Percentiles rank a stretch among this genome's conserved stretches.
Evolutionary conservation across 805 yeast species (phyloP).

Genomic region (Suhomyces xylopsoci): DNA sequence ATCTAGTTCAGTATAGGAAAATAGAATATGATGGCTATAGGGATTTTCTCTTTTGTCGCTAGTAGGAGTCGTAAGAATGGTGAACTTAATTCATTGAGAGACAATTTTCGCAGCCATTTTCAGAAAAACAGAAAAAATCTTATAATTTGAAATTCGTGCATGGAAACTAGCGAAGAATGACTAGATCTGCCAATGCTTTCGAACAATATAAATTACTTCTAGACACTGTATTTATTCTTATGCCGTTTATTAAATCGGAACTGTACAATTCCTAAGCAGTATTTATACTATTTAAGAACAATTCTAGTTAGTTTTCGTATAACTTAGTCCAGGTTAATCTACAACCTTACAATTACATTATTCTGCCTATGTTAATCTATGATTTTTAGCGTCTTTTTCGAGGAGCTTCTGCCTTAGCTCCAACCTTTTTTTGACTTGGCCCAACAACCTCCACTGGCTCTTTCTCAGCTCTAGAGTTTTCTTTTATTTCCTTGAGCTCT

Average conservation of each 20-base stretch:
- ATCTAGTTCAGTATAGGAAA: background rate
- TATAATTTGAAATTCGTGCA: background rate
- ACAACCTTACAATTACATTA: background rate
- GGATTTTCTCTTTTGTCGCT: too few species aligned
- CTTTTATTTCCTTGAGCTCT: conserved; percentile 21
- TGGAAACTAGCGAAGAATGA: background rate
- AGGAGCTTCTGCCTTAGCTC: background rate
- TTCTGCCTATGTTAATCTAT: too few species aligned
- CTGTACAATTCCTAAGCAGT: background rate
- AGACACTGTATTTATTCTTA: too few species aligned
- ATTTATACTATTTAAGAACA: too few species aligned
- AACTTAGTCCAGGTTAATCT: background rate
- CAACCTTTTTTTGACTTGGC: background rate
- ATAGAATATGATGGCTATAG: too few species aligned
- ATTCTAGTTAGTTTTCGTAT: too few species aligned
- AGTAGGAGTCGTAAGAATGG: too few species aligned
- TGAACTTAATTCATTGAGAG: too few species aligned
- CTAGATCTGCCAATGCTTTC: too few species aligned
- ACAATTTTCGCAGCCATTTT: background rate
- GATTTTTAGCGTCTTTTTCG: background rate
- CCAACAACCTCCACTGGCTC: background rate
- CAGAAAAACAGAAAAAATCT: too few species aligned
- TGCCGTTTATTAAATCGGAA: background rate
- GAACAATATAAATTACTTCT: too few species aligned
- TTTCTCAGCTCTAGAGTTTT: background rate